Percentiles rank a stretch among this genome's conserved stretches.
Evolutionary conservation across 257 asterid species (phyloP).

Genomic region (Nicotiana tomentosiformis): DNA sequence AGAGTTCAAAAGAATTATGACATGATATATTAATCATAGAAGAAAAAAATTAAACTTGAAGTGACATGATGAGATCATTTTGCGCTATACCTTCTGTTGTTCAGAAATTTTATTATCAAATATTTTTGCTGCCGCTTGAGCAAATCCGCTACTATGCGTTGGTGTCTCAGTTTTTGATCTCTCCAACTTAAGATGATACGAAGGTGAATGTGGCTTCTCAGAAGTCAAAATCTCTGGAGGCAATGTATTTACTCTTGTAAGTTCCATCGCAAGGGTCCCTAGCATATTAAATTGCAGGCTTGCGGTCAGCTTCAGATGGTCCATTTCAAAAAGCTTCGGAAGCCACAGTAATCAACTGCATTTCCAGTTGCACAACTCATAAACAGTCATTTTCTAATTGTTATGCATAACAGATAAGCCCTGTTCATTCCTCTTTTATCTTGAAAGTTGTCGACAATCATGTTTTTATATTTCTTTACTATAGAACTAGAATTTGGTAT

Average conservation of each 20-base stretch:
- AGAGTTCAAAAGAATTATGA: not conserved
- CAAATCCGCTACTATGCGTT: conserved; percentile 37
- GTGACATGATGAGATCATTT: not conserved
- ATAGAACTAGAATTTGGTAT: not conserved
- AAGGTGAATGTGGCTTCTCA: conserved; percentile 32
- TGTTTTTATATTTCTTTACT: not conserved
- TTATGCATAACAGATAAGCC: not conserved
- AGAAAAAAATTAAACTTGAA: not conserved
- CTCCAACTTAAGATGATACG: conserved; percentile 30
- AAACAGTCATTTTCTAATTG: not conserved
- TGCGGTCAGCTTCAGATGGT: conserved; percentile 16
- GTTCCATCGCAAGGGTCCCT: conserved; percentile 41
- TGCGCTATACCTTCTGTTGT: conserved; percentile 64
- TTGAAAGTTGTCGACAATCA: too few relatives aligned
- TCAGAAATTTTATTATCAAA: conserved; percentile 67
- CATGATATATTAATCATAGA: not conserved
- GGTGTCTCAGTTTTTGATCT: conserved; percentile 75
- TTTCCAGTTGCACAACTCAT: conserved; percentile 6
- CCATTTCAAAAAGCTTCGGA: not conserved
- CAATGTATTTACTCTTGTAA: conserved; percentile 45
- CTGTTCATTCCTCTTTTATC: not conserved
- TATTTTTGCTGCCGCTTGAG: conserved; percentile 78
- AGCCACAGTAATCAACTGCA: not conserved
- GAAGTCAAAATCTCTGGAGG: conserved; percentile 47
- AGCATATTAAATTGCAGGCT: conserved; percentile 16